Percentiles rank a stretch among this genome's conserved stretches.
Conservation (phyloP, 495 filamentous ascomycete species). For the Daldinia grandis region DNA sequence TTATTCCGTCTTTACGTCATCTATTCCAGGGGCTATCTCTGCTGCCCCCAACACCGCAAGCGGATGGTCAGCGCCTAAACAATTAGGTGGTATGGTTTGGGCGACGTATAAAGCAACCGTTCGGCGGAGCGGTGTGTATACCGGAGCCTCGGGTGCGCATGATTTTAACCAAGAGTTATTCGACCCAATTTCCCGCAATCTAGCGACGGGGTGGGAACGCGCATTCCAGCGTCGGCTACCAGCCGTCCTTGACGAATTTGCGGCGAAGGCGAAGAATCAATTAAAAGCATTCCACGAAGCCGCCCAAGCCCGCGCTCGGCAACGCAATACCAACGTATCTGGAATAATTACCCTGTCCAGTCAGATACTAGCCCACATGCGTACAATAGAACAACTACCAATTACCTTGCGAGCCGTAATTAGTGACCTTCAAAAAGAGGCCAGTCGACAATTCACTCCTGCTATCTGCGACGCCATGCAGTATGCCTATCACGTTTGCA, state of each 20-base stretch:
- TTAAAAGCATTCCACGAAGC: conserved; percentile 52
- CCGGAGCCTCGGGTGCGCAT: conserved; percentile 46
- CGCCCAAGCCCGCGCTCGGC: conserved; percentile 40
- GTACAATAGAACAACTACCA: conserved; percentile 49
- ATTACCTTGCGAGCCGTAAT: conserved; percentile 46
- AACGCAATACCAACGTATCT: conserved; percentile 32
- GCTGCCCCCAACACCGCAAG: conserved; percentile 52
- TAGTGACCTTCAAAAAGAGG: conserved; percentile 60
- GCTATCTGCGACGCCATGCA: conserved; percentile 59
- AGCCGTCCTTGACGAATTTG: conserved; percentile 30
- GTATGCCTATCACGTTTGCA: conserved; percentile 58
- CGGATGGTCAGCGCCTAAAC: conserved; percentile 59
- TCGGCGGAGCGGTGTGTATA: conserved; percentile 53
- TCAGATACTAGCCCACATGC: conserved; percentile 57
- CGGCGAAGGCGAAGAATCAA: neutral
- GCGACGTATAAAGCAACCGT: conserved; percentile 70
- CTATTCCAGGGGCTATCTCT: conserved; percentile 49
- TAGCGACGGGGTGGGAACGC: conserved; percentile 66
- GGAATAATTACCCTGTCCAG: conserved; percentile 42
- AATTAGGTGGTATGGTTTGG: conserved; percentile 61
- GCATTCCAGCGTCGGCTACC: conserved; percentile 56
- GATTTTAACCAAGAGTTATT: conserved; percentile 62
- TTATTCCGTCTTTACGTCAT: conserved; percentile 53
- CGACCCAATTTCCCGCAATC: conserved; percentile 61
- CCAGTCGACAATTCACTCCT: conserved; percentile 65